These are phyloP conservation scores for Cucumis melo DNA, from an alignment of 306 rosid species.

Conservation along the genomic window DNA sequence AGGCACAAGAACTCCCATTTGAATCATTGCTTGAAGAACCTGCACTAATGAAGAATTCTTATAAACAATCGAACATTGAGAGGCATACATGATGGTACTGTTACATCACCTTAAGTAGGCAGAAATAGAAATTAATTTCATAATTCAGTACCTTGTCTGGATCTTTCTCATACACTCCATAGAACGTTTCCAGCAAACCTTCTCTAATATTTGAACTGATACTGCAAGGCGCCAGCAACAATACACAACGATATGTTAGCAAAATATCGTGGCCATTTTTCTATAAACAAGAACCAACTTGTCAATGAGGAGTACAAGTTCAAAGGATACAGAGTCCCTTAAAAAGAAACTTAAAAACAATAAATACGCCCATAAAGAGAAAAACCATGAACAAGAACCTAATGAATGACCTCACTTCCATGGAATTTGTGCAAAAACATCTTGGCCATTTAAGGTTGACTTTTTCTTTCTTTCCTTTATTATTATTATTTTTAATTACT, in stretches of 20 bases:
- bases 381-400: too few relatives aligned
- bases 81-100: neutral
- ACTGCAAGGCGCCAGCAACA: constrained; percentile 34
- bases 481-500: neutral
- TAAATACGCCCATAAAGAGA: too few relatives aligned
- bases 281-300: too few relatives aligned
- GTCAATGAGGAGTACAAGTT: too few relatives aligned
- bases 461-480: neutral
- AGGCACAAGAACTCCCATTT: constrained; percentile 99
- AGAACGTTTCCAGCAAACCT: constrained; percentile 87
- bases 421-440: neutral
- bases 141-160: constrained; percentile 68
- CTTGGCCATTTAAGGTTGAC: neutral
- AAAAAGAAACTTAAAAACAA: too few relatives aligned
- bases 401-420: too few relatives aligned
- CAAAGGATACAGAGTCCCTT: too few relatives aligned
- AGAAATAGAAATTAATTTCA: neutral
- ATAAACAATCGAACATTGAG: constrained; percentile 10
- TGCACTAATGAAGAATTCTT: constrained; percentile 25
- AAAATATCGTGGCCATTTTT: neutral
- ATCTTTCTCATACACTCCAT: constrained; percentile 91
- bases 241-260: constrained; percentile 14
- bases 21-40: constrained; percentile 97
- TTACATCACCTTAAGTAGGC: neutral
- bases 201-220: constrained; percentile 88